These are phyloP conservation scores for Metschnikowia koreensis DNA, from an alignment of 805 yeast genomes.

Conservation along the genomic window DNA sequence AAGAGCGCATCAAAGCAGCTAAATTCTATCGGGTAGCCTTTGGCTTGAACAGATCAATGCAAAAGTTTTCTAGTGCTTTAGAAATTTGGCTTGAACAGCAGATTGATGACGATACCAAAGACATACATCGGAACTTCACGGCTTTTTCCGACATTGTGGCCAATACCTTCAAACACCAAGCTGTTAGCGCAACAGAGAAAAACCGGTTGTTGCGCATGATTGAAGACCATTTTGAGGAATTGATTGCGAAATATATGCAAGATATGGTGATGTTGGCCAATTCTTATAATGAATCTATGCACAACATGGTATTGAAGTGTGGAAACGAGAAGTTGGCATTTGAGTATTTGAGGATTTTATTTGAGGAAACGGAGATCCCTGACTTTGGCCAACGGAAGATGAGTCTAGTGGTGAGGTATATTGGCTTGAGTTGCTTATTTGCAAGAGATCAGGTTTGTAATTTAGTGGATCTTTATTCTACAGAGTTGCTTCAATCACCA, in stretches of 20 bases:
- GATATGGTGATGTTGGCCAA: conserved; percentile 38
- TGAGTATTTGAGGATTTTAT: conserved; percentile 33
- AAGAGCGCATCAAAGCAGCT: conserved; percentile 51
- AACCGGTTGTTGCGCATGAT: conserved; percentile 24
- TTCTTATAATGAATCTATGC: conserved; percentile 38
- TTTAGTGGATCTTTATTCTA: conserved; percentile 16
- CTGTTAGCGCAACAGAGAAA: conserved; percentile 23
- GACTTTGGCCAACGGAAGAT: background rate
- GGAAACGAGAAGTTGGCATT: conserved; percentile 22
- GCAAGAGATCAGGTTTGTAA: conserved; percentile 16
- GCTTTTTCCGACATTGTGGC: conserved; percentile 27
- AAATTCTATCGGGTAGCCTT: conserved; percentile 59
- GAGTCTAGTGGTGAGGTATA: conserved; percentile 21
- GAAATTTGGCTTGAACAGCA: conserved; percentile 47
- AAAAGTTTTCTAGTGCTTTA: conserved; percentile 51
- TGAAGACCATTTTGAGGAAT: conserved; percentile 23
- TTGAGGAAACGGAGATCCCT: conserved; percentile 9
- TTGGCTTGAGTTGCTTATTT: conserved; percentile 24
- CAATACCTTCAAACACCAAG: conserved; percentile 18
- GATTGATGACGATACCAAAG: conserved; percentile 12
- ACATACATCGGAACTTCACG: conserved; percentile 9
- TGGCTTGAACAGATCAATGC: conserved; percentile 53
- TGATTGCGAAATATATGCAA: conserved; percentile 28
- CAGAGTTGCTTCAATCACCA: conserved; percentile 5
- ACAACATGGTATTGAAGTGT: conserved; percentile 33